Evolutionary conservation across 2,329 filamentous ascomycete genomes (phyloP).

Genomic region (Zymoseptoria brevis): DNA sequence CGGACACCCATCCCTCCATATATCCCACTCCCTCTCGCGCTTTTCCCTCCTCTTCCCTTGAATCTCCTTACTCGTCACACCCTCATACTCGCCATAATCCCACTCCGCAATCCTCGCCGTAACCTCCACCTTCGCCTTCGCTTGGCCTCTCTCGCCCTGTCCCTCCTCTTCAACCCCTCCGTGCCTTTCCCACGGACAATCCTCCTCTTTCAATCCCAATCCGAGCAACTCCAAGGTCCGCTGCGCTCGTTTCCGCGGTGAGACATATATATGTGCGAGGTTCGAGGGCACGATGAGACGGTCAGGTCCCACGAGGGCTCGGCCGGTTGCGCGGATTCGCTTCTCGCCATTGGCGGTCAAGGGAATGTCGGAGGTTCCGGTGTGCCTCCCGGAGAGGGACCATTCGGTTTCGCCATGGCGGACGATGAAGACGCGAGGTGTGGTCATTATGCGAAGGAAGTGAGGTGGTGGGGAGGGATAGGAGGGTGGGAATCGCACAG

Average conservation of each 20-base stretch:
- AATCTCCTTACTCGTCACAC: constrained; percentile 47
- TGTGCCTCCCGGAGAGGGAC: constrained; percentile 77
- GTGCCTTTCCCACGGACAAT: constrained; percentile 57
- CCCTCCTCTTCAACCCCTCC: constrained; percentile 23
- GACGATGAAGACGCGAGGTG: constrained; percentile 45
- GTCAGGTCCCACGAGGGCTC: constrained; percentile 75
- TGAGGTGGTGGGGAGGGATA: neutral
- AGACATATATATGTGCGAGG: constrained; percentile 84
- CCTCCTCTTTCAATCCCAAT: constrained; percentile 51
- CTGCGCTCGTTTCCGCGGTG: constrained; percentile 75
- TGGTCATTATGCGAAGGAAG: constrained; percentile 27
- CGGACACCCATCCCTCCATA: constrained; percentile 80
- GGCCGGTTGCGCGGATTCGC: constrained; percentile 57
- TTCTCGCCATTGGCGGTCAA: constrained; percentile 67
- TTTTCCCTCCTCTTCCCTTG: constrained; percentile 36
- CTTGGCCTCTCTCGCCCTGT: constrained; percentile 11
- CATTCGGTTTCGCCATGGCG: constrained; percentile 92
- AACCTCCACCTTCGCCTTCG: constrained; percentile 39
- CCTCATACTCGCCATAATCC: constrained; percentile 58
- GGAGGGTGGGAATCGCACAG: neutral
- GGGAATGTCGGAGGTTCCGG: constrained; percentile 73
- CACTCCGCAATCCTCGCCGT: constrained; percentile 51
- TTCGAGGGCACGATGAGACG: constrained; percentile 76
- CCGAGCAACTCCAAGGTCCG: constrained; percentile 83
- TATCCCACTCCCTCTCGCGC: constrained; percentile 63